A percentile compares a stretch with the other conserved stretches of the same genome.
Conservation (phyloP, 2,329 filamentous ascomycete species). For the Mycosphaerelloides madeirae region DNA sequence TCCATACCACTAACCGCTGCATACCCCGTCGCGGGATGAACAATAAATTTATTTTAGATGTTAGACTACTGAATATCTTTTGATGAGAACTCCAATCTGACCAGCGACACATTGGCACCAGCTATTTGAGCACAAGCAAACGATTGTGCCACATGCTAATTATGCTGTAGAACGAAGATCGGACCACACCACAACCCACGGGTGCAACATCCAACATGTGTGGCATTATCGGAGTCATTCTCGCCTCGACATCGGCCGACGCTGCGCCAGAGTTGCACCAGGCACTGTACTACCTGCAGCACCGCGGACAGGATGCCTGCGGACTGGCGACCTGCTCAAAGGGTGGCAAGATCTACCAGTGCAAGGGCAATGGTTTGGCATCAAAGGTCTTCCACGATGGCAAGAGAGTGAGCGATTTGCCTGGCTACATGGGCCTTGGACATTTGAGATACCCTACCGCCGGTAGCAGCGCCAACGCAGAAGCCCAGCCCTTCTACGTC, state of each 20-base stretch:
- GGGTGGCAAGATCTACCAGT: slow-evolving; percentile 78
- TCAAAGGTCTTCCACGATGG: slow-evolving; percentile 81
- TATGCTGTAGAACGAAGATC: neutral
- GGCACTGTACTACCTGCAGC: slow-evolving; percentile 37
- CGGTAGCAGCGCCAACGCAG: slow-evolving; percentile 75
- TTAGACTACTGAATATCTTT: slow-evolving; percentile 19
- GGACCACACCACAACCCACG: slow-evolving; percentile 2
- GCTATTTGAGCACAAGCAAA: neutral
- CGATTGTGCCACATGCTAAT: slow-evolving; percentile 4
- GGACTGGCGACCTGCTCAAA: slow-evolving; percentile 72
- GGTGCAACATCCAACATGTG: slow-evolving; percentile 39
- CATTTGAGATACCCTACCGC: slow-evolving; percentile 88
- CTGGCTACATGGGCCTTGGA: slow-evolving; percentile 80
- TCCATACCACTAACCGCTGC: neutral
- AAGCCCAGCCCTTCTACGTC: slow-evolving; percentile 90
- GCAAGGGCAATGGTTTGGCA: slow-evolving; percentile 87
- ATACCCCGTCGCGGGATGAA: slow-evolving; percentile 10
- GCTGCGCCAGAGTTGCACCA: slow-evolving; percentile 36
- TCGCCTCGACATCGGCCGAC: slow-evolving; percentile 38
- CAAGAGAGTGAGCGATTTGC: slow-evolving; percentile 65
- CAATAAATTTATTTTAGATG: slow-evolving; percentile 18
- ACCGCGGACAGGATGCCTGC: slow-evolving; percentile 81
- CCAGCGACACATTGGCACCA: slow-evolving; percentile 1
- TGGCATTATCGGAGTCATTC: slow-evolving; percentile 49
- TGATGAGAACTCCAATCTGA: slow-evolving; percentile 16